Percentiles rank a stretch among this genome's conserved stretches.
phyloP scores from a whole-genome alignment of 768 basidiomycete species.

The Lentinula lateritia region DNA sequence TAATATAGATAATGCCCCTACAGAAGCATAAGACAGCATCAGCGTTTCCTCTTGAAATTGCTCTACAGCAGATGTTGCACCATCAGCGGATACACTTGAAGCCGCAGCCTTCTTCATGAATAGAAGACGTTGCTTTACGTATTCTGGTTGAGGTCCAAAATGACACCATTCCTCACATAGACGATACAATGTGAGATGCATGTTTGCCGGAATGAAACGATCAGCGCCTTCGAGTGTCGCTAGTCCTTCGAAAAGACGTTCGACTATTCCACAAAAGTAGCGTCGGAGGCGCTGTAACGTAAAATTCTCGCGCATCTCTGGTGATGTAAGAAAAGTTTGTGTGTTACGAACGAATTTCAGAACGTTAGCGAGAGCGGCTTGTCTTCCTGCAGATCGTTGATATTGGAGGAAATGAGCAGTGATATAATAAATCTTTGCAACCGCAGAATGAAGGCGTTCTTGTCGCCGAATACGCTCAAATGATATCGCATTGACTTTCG shows the following conservation, averaged over 20 bases:
- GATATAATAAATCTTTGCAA: slow-evolving; percentile 84
- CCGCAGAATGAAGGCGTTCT: slow-evolving; percentile 77
- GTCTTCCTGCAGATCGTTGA: slow-evolving; percentile 60
- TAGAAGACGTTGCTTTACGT: slow-evolving; percentile 62
- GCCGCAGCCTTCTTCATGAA: slow-evolving; percentile 67
- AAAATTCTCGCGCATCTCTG: slow-evolving; percentile 70
- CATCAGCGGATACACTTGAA: slow-evolving; percentile 48
- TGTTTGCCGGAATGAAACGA: slow-evolving; percentile 67
- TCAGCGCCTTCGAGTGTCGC: slow-evolving; percentile 69
- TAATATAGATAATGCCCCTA: slow-evolving; percentile 83
- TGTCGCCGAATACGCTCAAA: slow-evolving; percentile 62
- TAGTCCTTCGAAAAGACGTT: slow-evolving; percentile 77
- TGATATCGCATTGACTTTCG: slow-evolving; percentile 40
- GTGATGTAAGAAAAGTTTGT: slow-evolving; percentile 66
- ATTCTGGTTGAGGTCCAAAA: slow-evolving; percentile 68
- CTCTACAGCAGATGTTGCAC: slow-evolving; percentile 46
- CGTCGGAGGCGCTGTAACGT: slow-evolving; percentile 77
- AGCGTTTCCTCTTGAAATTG: slow-evolving; percentile 67
- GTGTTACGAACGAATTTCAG: slow-evolving; percentile 85
- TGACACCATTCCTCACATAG: slow-evolving; percentile 95
- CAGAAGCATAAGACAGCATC: slow-evolving; percentile 71
- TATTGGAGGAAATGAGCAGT: slow-evolving; percentile 75
- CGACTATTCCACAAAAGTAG: slow-evolving; percentile 87
- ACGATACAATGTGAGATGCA: slow-evolving; percentile 75
- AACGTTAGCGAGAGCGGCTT: slow-evolving; percentile 71